These are phyloP conservation scores for Citrus reticulata DNA, from an alignment of 345 rosid species.

Conservation along the genomic window DNA sequence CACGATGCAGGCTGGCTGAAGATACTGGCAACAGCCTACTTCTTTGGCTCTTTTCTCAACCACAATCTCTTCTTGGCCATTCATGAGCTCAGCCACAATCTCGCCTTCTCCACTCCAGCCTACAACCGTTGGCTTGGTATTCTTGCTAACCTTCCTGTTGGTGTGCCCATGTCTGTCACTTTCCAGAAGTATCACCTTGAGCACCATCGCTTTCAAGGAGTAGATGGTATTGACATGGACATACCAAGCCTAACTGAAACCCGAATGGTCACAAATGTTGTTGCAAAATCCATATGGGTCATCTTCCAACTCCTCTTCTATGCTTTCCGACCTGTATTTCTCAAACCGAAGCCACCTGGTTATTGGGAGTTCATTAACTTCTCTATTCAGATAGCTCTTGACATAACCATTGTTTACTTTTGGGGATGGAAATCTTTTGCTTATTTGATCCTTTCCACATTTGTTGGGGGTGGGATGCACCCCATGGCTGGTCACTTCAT, in stretches of 20 bases:
- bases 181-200: conserved; percentile 93
- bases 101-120: conserved; percentile 74
- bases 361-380: conserved; percentile 74
- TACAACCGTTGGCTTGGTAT: conserved; percentile 87
- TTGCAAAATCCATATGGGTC: conserved; percentile 72
- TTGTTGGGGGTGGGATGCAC: conserved; percentile 91
- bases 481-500: conserved; percentile 93
- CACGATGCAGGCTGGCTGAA: conserved; percentile 63
- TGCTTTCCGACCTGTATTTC: conserved; percentile 72
- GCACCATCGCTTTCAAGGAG: conserved; percentile 89
- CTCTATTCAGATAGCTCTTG: conserved; percentile 47
- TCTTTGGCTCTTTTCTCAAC: conserved; percentile 83
- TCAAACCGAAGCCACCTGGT: conserved; percentile 87
- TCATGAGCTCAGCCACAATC: conserved; percentile 91
- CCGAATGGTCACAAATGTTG: conserved; percentile 45
- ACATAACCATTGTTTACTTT: conserved; percentile 46
- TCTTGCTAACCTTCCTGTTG: conserved; percentile 83
- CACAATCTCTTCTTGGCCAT: conserved; percentile 92
- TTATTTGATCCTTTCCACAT: conserved; percentile 78
- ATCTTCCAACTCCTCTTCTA: conserved; percentile 83
- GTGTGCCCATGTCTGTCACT: conserved; percentile 86
- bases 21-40: conserved; percentile 61
- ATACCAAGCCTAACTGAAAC: conserved; percentile 70
- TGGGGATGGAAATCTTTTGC: conserved; percentile 73
- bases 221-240: conserved; percentile 82